phyloP scores from a whole-genome alignment of 176 grass and related monocot genomes.

The Paspalum notatum region DNA sequence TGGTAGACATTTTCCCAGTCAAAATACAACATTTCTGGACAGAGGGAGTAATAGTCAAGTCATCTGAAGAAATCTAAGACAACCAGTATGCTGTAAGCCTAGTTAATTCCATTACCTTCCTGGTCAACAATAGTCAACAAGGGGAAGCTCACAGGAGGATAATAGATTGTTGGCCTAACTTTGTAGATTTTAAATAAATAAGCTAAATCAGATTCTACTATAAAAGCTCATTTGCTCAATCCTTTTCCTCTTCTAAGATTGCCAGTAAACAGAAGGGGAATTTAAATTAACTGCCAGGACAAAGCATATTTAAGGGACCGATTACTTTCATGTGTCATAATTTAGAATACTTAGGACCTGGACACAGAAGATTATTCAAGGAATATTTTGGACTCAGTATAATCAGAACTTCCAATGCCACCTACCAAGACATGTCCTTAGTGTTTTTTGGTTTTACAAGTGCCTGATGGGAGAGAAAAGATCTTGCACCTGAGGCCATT shows the following conservation, averaged over 20 bases:
- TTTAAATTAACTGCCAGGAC: neutral
- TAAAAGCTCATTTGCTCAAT: neutral
- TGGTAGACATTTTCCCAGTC: too few relatives aligned
- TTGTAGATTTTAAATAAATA: neutral
- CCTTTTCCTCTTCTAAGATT: constrained; percentile 1
- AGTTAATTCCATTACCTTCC: neutral
- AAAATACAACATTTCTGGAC: too few relatives aligned
- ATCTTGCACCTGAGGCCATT: constrained; percentile 81
- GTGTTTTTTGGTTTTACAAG: neutral
- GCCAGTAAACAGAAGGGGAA: neutral
- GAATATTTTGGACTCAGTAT: neutral
- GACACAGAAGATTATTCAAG: neutral
- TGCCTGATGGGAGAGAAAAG: neutral
- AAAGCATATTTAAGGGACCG: constrained; percentile 11
- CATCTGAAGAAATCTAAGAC: constrained; percentile 20
- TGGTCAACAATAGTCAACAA: neutral
- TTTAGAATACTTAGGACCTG: constrained; percentile 3
- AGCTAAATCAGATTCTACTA: neutral
- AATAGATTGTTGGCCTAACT: neutral
- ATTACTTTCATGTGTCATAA: neutral
- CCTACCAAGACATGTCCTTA: neutral
- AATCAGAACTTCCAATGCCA: neutral
- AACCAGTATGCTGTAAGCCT: neutral
- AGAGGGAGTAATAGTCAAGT: neutral
- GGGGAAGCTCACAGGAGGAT: neutral